A percentile compares a stretch with the other conserved stretches of the same genome.
These are phyloP conservation scores for Dentiscutata heterogama DNA, from an alignment of 371 early-diverging fungal species.

Conservation along the genomic window DNA sequence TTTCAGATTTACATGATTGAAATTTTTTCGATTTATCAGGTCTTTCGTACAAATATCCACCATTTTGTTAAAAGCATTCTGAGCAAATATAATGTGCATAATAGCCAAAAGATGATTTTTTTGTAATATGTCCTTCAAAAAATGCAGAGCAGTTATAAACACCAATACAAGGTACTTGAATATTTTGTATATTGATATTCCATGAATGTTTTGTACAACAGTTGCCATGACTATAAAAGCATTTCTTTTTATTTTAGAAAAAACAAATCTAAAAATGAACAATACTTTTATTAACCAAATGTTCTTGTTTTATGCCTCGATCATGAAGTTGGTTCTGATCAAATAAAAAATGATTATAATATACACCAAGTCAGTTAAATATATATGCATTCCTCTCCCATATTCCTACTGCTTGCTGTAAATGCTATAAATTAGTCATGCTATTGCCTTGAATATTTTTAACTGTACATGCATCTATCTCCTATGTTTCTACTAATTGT, in stretches of 20 bases:
- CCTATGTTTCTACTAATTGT: background rate
- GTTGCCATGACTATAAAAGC: slow-evolving; percentile 6
- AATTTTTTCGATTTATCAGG: background rate
- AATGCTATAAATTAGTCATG: too few species aligned
- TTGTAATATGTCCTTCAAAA: background rate
- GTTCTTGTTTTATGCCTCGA: background rate
- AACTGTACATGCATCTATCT: background rate
- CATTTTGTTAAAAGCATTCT: slow-evolving; percentile 11
- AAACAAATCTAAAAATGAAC: background rate
- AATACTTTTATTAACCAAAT: background rate
- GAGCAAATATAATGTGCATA: background rate
- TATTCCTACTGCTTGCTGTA: too few species aligned
- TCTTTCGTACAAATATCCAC: slow-evolving; percentile 1
- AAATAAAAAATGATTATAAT: slow-evolving; percentile 2
- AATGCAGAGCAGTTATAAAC: background rate
- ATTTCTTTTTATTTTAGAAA: too few species aligned
- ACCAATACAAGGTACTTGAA: slow-evolving; percentile 15
- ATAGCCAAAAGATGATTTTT: too few species aligned
- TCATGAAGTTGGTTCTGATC: background rate
- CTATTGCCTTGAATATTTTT: background rate
- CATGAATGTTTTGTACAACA: slow-evolving; percentile 6
- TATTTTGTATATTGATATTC: background rate
- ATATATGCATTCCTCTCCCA: too few species aligned
- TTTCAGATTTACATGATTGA: background rate
- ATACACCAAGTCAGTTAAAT: background rate